These are phyloP conservation scores for Cryptococcus floricola DNA, from an alignment of 1,284 basidiomycete genomes.

Conservation along the genomic window DNA sequence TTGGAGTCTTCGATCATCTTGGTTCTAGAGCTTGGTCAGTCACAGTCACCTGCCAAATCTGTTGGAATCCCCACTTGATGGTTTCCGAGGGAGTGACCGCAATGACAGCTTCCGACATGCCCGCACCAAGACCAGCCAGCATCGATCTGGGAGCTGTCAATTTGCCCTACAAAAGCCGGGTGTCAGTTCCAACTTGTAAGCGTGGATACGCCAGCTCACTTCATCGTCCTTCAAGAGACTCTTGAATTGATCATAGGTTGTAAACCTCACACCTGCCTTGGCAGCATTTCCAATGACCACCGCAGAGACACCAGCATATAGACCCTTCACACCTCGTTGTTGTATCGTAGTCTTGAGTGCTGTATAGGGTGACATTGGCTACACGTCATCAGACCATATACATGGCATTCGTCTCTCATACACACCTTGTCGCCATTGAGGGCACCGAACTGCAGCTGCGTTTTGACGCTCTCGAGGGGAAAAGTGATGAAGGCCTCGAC, in stretches of 20 bases:
- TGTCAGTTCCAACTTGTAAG: not conserved
- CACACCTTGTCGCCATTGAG: constrained; percentile 35
- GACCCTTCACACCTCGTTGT: constrained; percentile 66
- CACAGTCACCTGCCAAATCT: not conserved
- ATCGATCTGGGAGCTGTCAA: constrained; percentile 79
- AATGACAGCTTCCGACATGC: constrained; percentile 88
- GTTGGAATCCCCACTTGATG: constrained; percentile 69
- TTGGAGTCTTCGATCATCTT: constrained; percentile 96
- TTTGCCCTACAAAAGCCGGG: constrained; percentile 63
- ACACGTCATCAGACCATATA: not conserved
- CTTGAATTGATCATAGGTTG: constrained; percentile 94
- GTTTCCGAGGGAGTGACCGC: constrained; percentile 97
- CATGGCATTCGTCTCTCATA: not conserved
- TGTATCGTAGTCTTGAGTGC: constrained; percentile 68
- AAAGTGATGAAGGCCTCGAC: constrained; percentile 67
- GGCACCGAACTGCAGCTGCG: constrained; percentile 53
- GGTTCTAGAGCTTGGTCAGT: constrained; percentile 59
- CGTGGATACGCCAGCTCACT: constrained; percentile 52
- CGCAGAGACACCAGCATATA: constrained; percentile 83
- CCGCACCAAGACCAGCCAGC: constrained; percentile 86
- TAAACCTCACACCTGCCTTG: constrained; percentile 92
- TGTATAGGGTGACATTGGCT: constrained; percentile 64
- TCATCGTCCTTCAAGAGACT: constrained; percentile 72
- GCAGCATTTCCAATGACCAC: constrained; percentile 82
- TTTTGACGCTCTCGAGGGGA: constrained; percentile 88